Percentiles rank a stretch among this genome's conserved stretches.
phyloP scores from a whole-genome alignment of 345 rosid genomes.

The Eucalyptus erythrocorys region DNA sequence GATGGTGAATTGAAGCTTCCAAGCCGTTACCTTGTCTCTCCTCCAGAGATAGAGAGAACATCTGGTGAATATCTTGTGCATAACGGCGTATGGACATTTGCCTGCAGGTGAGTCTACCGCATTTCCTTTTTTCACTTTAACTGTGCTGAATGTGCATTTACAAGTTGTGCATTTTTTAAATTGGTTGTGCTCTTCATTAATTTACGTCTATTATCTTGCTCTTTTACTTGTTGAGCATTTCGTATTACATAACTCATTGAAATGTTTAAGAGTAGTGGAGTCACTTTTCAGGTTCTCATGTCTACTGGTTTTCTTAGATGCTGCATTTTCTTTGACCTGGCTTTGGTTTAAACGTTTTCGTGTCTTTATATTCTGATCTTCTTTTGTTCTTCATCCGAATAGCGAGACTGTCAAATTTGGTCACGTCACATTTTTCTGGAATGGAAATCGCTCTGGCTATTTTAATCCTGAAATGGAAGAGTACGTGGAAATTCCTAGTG shows the following conservation, averaged over 20 bases:
- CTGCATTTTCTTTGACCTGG: not conserved
- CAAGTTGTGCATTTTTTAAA: not conserved
- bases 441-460: slow-evolving; percentile 91
- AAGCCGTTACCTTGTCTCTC: slow-evolving; percentile 76
- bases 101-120: slow-evolving; percentile 59
- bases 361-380: not conserved
- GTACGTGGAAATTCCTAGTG: slow-evolving; percentile 91
- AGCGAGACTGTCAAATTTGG: slow-evolving; percentile 98
- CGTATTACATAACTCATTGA: not conserved
- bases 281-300: not conserved
- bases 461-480: slow-evolving; percentile 66
- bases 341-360: not conserved
- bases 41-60: slow-evolving; percentile 97
- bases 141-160: not conserved
- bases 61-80: slow-evolving; percentile 88
- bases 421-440: slow-evolving; percentile 96
- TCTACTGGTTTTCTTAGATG: not conserved
- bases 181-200: not conserved
- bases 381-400: not conserved
- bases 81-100: slow-evolving; percentile 72
- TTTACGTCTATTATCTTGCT: not conserved
- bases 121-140: not conserved
- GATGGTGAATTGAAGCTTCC: slow-evolving; percentile 96
- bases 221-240: not conserved
- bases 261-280: not conserved